Evolutionary conservation across 495 filamentous ascomycete species (phyloP).

Genomic region (Cetradonia linearis): DNA sequence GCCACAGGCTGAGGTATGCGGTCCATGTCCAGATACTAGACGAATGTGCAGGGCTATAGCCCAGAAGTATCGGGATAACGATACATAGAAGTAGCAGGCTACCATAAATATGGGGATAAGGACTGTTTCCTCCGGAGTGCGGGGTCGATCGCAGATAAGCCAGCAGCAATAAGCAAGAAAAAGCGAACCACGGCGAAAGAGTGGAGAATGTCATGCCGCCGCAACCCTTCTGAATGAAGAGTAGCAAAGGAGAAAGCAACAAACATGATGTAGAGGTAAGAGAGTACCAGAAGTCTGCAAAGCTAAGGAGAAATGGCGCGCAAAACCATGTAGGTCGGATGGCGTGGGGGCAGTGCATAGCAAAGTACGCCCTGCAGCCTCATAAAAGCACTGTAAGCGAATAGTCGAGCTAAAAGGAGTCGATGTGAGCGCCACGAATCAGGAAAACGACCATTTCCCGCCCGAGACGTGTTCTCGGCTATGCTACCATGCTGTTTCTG

Average conservation of each 20-base stretch:
- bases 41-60: not conserved
- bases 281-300: not conserved
- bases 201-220: not conserved
- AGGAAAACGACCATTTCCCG: not conserved
- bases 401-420: not conserved
- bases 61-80: not conserved
- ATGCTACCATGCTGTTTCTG: not conserved
- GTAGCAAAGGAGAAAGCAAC: not conserved
- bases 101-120: not conserved
- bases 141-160: not conserved
- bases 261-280: not conserved
- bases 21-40: not conserved
- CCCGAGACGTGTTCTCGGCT: not conserved
- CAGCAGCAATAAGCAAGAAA: not conserved
- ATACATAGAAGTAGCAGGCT: not conserved
- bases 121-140: slow-evolving; percentile 2
- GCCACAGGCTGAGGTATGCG: not conserved
- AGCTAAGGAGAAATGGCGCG: not conserved
- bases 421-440: not conserved
- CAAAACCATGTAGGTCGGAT: not conserved
- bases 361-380: not conserved
- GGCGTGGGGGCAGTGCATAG: not conserved
- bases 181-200: not conserved
- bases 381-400: not conserved
- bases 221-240: not conserved